Percentiles rank a stretch among this genome's conserved stretches.
phyloP scores from a whole-genome alignment of 164 flowering plant species.

The Stephania yunnanensis region DNA sequence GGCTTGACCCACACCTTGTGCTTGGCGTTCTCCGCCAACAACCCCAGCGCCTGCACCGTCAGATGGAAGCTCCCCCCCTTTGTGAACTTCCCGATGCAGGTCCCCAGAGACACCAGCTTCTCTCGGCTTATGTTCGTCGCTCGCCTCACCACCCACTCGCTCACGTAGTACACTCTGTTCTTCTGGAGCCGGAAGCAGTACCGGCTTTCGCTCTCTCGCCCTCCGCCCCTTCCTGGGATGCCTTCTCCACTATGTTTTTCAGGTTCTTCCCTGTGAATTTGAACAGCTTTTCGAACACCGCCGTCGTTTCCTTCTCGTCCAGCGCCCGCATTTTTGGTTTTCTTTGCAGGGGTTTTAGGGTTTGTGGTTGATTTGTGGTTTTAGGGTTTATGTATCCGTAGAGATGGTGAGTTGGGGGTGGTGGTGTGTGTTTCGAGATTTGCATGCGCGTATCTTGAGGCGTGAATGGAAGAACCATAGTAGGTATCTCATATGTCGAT shows the following conservation, averaged over 20 bases:
- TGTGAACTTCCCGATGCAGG: constrained; percentile 61
- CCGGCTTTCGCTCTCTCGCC: constrained; percentile 28
- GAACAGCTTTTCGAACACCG: constrained; percentile 62
- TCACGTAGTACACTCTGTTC: constrained; percentile 54
- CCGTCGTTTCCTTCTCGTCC: constrained; percentile 58
- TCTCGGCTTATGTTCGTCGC: constrained; percentile 56
- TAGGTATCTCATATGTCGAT: no score
- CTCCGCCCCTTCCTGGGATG: constrained; percentile 57
- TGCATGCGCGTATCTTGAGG: no score
- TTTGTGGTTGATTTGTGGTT: neutral
- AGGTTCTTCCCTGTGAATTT: constrained; percentile 65
- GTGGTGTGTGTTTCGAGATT: no score
- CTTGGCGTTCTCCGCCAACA: constrained; percentile 71
- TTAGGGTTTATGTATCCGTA: neutral
- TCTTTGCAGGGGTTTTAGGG: neutral
- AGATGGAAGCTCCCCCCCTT: constrained; percentile 64
- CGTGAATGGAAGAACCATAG: no score
- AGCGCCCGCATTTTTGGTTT: constrained; percentile 46
- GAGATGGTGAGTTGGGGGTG: no score
- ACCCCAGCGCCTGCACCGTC: constrained; percentile 48
- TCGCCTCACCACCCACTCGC: constrained; percentile 50
- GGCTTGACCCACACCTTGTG: constrained; percentile 97
- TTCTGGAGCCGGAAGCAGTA: constrained; percentile 67
- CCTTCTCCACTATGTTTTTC: constrained; percentile 60
- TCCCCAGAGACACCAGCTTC: constrained; percentile 44